These are phyloP conservation scores for Cadophora sp. DNA, from an alignment of 2,329 filamentous ascomycete species.

Conservation along the genomic window DNA sequence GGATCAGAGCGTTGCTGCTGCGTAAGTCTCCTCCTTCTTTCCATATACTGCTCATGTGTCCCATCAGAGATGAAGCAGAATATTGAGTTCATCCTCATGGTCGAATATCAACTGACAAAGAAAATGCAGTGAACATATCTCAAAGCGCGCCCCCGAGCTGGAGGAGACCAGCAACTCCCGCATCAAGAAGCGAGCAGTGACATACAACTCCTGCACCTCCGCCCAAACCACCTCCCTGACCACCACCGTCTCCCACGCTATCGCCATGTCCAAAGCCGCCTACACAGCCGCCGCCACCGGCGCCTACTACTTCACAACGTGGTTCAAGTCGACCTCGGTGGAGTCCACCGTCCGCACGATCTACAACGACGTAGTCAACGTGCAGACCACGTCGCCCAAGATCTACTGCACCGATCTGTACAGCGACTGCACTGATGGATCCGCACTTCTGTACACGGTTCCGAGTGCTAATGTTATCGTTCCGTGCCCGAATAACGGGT, in stretches of 20 bases:
- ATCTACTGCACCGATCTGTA: constrained; percentile 36
- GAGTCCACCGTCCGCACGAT: constrained; percentile 33
- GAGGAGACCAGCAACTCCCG: constrained; percentile 24
- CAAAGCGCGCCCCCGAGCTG: constrained; percentile 17
- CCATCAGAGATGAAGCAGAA: too few relatives aligned
- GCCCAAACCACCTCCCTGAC: constrained; percentile 31
- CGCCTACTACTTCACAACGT: constrained; percentile 35
- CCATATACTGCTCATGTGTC: too few relatives aligned
- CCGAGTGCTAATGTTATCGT: constrained; percentile 35
- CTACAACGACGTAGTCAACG: constrained; percentile 34
- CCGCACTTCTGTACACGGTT: constrained; percentile 35
- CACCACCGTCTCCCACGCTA: constrained; percentile 33
- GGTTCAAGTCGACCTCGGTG: constrained; percentile 35
- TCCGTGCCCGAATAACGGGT: constrained; percentile 38
- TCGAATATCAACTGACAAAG: too few relatives aligned
- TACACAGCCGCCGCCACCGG: constrained; percentile 35
- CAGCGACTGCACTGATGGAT: constrained; percentile 34
- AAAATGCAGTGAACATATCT: constrained; percentile 27
- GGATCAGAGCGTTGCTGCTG: constrained; percentile 32
- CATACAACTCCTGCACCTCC: constrained; percentile 31
- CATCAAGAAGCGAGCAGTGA: constrained; percentile 35
- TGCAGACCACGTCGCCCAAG: constrained; percentile 34
- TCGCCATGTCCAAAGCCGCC: constrained; percentile 31
- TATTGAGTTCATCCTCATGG: too few relatives aligned
- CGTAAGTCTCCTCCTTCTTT: constrained; percentile 25